A percentile compares a stretch with the other conserved stretches of the same genome.
phyloP scores from a whole-genome alignment of 2,329 filamentous ascomycete species.

The Colletotrichum liriopes region DNA sequence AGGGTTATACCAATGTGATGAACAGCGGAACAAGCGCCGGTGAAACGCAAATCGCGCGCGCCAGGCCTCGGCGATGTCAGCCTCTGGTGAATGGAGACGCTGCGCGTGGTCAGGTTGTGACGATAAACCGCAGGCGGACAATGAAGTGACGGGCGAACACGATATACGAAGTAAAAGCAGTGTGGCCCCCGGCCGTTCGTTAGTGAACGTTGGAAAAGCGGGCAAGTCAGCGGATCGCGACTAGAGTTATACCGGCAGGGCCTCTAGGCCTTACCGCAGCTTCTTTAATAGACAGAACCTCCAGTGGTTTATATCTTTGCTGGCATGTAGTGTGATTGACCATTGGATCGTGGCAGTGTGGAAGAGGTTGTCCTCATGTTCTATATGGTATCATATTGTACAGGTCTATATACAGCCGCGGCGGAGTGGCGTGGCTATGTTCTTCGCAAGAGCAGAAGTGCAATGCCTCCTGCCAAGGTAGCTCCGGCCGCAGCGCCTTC shows the following conservation, averaged over 20 bases:
- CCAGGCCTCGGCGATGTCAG: constrained; percentile 7
- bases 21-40: constrained; percentile 2
- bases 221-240: constrained; percentile 20
- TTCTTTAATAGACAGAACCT: constrained; percentile 42
- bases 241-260: constrained; percentile 29
- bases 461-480: constrained; percentile 69
- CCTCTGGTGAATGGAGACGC: constrained; percentile 15
- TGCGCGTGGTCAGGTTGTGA: constrained; percentile 25
- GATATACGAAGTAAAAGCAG: constrained; percentile 27
- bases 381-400: constrained; percentile 44
- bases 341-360: not conserved
- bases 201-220: constrained; percentile 33
- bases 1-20: constrained; percentile 9
- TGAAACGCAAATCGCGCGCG: constrained; percentile 13
- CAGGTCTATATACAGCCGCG: constrained; percentile 36
- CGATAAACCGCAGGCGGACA: constrained; percentile 23
- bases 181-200: constrained; percentile 30
- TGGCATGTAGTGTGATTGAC: not conserved
- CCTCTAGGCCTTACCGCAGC: constrained; percentile 27
- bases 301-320: constrained; percentile 11
- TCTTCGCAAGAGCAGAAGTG: constrained; percentile 63
- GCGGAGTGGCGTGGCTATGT: constrained; percentile 45
- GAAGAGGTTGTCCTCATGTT: constrained; percentile 29
- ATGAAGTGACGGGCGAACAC: constrained; percentile 27
- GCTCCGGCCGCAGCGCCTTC: constrained; percentile 79